These are phyloP conservation scores for Mrakia frigida DNA, from an alignment of 768 basidiomycete species.

Conservation along the genomic window DNA sequence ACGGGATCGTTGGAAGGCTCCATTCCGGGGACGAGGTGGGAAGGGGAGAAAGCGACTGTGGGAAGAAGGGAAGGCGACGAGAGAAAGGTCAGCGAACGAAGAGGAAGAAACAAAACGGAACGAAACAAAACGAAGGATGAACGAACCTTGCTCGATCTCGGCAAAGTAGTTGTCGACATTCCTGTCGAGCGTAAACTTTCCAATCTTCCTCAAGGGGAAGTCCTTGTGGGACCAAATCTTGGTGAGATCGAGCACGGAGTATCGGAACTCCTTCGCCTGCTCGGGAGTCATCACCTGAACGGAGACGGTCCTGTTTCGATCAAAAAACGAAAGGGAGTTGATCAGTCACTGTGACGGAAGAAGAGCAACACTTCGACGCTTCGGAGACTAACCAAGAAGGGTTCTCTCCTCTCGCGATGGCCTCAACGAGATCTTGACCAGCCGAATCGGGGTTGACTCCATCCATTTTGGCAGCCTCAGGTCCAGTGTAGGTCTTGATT, in stretches of 20 bases:
- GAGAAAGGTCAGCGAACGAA: background rate
- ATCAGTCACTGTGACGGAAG: background rate
- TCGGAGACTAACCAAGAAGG: conserved; percentile 40
- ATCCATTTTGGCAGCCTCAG: conserved; percentile 59
- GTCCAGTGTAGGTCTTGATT: conserved; percentile 59
- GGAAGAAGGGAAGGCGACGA: background rate
- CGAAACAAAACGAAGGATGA: background rate
- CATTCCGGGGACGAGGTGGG: conserved; percentile 79
- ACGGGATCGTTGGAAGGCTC: conserved; percentile 89
- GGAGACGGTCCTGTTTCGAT: conserved; percentile 39
- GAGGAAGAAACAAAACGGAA: too few species aligned
- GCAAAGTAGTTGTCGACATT: conserved; percentile 47
- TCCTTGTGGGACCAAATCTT: conserved; percentile 53
- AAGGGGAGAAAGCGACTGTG: conserved; percentile 69
- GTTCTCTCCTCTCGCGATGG: conserved; percentile 47
- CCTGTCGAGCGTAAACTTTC: conserved; percentile 47
- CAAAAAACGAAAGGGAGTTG: conserved; percentile 13
- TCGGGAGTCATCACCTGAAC: conserved; percentile 85
- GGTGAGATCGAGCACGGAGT: conserved; percentile 85
- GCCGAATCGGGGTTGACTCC: conserved; percentile 54
- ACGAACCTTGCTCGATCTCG: conserved; percentile 47
- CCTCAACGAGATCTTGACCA: conserved; percentile 47
- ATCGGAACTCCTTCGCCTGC: conserved; percentile 76
- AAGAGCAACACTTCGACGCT: background rate
- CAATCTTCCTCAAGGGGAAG: conserved; percentile 45